Base-by-base conservation (phyloP, 164 flowering plant genomes). In the Kingdonia uniflora region DNA sequence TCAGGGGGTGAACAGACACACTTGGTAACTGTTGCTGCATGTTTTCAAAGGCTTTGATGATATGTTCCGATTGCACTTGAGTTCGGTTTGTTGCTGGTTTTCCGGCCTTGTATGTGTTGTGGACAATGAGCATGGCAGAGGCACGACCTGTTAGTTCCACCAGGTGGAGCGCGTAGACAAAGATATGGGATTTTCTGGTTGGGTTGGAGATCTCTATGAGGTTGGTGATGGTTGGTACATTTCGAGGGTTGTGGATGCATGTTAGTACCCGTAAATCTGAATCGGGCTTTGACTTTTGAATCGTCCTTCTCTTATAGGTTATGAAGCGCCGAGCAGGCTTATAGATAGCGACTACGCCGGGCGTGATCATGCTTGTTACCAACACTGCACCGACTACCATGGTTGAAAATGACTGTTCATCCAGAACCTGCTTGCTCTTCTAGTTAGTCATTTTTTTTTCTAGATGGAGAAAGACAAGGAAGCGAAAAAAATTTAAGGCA, bases 151-250 rank as follows among this genome's bases (percentile, higher is more conserved):
- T 55, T 41, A 55, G 60, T 42, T 62, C 59, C n/a, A 56, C 55
- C 2, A 62, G 60, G 49, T 55, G 65, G 45, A 62, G 43, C 1
- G 55, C 60, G 24, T 55, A 51, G 42, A 56, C 48, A 43, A 1
- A 26, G n/a, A 62, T 49, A 0, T 59, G 65, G 3, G 55, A 50
- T 16, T 40, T 22, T 41, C 48, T 49, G 29, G 60, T 55, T 11
- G 60, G 49, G 22, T 42, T 21, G 35, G 55, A 48, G 35, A 59
- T 55, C 21, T 62, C 65, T 4, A 62, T 22, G 15, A 62, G 60
- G 60, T 50, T 62, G 49, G 47, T 62, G 51, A 62, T 19, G 42
- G 55, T 55, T 13, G 65, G 65, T 6, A 62, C 55, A n/a, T 50
- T 48, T 15, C 60, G 55, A 16, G 59, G 50, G 12, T 8, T 43